Percentiles rank a stretch among this genome's conserved stretches.
These are phyloP conservation scores for Coccinonectria pachysandricola DNA, from an alignment of 2,329 filamentous ascomycete species.

Conservation along the genomic window DNA sequence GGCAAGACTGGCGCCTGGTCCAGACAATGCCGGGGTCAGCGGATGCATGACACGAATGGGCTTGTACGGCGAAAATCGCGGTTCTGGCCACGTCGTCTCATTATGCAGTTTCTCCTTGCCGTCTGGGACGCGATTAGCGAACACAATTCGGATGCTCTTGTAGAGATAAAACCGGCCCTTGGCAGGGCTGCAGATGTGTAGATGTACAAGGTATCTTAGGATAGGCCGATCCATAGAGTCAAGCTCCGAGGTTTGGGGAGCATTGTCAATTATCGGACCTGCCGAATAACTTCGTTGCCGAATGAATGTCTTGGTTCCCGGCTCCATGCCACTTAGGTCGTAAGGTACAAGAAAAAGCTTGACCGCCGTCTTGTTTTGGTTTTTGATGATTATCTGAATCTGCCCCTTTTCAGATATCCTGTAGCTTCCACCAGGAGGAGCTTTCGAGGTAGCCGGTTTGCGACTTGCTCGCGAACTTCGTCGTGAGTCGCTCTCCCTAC, in stretches of 20 bases:
- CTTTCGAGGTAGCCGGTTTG: slow-evolving; percentile 38
- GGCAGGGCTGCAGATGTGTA: slow-evolving; percentile 84
- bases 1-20: slow-evolving; percentile 39
- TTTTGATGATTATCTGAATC: slow-evolving; percentile 94
- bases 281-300: slow-evolving; percentile 88
- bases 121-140: slow-evolving; percentile 91
- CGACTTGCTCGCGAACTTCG: slow-evolving; percentile 37
- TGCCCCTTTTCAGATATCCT: slow-evolving; percentile 90
- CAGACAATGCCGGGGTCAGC: slow-evolving; percentile 24
- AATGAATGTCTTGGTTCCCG: slow-evolving; percentile 91
- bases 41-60: slow-evolving; percentile 45
- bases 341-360: slow-evolving; percentile 94
- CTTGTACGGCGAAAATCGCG: slow-evolving; percentile 77
- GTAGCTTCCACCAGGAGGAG: slow-evolving; percentile 80
- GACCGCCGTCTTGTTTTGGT: slow-evolving; percentile 95
- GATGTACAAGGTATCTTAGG: slow-evolving; percentile 79
- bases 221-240: slow-evolving; percentile 49
- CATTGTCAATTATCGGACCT: slow-evolving; percentile 68
- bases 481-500: slow-evolving; percentile 14
- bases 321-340: slow-evolving; percentile 83
- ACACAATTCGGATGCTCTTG: slow-evolving; percentile 86
- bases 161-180: slow-evolving; percentile 82
- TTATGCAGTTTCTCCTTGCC: slow-evolving; percentile 87
- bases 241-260: slow-evolving; percentile 22
- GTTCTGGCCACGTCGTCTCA: slow-evolving; percentile 82